Percentiles rank a stretch among this genome's conserved stretches.
Conservation (phyloP, 176 grass and related monocot species). For the Elaeis guineensis region DNA sequence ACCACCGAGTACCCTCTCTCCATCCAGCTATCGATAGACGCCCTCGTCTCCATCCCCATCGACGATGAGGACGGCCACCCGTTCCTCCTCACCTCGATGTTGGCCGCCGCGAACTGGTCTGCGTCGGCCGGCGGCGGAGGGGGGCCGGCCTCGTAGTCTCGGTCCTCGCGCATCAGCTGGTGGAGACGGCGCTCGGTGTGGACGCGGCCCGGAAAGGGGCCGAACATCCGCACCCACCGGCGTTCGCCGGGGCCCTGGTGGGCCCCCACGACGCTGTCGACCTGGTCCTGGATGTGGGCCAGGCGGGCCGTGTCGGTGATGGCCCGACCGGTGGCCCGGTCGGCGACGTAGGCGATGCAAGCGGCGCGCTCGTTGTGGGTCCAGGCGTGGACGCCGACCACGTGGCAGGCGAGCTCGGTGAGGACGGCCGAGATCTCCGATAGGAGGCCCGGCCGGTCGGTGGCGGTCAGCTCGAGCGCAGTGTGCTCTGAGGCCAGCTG, state of each 20-base stretch:
- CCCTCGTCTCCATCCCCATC: conserved; percentile 24
- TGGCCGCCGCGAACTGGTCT: conserved; percentile 24
- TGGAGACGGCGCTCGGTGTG: conserved; percentile 63
- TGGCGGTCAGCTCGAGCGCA: conserved; percentile 51
- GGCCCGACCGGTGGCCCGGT: neutral
- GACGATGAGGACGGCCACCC: neutral
- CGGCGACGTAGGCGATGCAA: conserved; percentile 38
- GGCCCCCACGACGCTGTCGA: conserved; percentile 43
- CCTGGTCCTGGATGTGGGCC: conserved; percentile 43
- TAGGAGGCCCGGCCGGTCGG: conserved; percentile 47
- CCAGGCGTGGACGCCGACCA: conserved; percentile 51
- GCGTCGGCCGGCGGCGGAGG: conserved; percentile 35
- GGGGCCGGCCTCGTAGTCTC: conserved; percentile 46
- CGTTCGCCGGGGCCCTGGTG: conserved; percentile 34
- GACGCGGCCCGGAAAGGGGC: conserved; percentile 35
- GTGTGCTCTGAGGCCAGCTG: conserved; percentile 47
- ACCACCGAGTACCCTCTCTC: conserved; percentile 64
- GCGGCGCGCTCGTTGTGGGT: conserved; percentile 50
- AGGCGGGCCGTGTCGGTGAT: conserved; percentile 23
- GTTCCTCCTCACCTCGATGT: neutral
- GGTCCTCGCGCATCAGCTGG: conserved; percentile 68
- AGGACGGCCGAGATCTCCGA: conserved; percentile 56
- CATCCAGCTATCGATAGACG: conserved; percentile 56
- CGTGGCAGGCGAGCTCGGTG: conserved; percentile 40
- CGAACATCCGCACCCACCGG: conserved; percentile 35